These are phyloP conservation scores for Leptographium lundbergii DNA, from an alignment of 2,329 filamentous ascomycete species.

Conservation along the genomic window DNA sequence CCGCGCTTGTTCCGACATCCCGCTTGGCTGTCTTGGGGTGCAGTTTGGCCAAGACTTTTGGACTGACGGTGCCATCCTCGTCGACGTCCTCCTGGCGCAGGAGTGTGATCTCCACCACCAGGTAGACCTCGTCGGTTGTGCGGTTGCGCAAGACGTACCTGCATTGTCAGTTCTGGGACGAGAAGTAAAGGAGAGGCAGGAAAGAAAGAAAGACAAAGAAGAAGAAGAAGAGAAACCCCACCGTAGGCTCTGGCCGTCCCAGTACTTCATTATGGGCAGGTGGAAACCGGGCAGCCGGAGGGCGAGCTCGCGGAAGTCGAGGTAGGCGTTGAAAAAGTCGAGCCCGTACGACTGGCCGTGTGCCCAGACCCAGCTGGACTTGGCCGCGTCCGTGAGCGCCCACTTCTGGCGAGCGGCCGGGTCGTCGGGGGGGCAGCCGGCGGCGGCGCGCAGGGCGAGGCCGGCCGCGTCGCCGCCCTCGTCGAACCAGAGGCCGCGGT, in stretches of 20 bases:
- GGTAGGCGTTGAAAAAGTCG: conserved; percentile 81
- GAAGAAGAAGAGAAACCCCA: conserved; percentile 28
- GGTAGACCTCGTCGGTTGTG: conserved; percentile 58
- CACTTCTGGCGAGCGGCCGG: conserved; percentile 43
- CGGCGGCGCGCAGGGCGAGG: conserved; percentile 26
- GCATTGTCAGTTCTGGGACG: conserved; percentile 3
- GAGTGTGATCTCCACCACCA: conserved; percentile 61
- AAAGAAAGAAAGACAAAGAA: conserved; percentile 1
- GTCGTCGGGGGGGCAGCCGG: conserved; percentile 28
- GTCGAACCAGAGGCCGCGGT: conserved; percentile 42
- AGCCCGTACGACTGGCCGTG: conserved; percentile 38
- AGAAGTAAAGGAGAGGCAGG: neutral
- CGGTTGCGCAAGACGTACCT: conserved; percentile 88
- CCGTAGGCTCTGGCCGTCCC: conserved; percentile 68
- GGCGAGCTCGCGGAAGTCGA: conserved; percentile 69
- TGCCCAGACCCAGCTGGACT: conserved; percentile 41
- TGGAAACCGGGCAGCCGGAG: conserved; percentile 61
- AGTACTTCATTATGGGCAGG: conserved; percentile 62
- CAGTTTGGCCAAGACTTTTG: conserved; percentile 24
- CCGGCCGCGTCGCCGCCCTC: conserved; percentile 53
- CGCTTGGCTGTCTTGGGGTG: conserved; percentile 13
- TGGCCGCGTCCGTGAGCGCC: conserved; percentile 35
- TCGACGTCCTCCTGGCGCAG: conserved; percentile 29
- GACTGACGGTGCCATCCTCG: conserved; percentile 38
- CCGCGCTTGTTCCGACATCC: neutral